phyloP scores from a whole-genome alignment of 2,329 filamentous ascomycete genomes.

The Sporothrix euskadiensis region DNA sequence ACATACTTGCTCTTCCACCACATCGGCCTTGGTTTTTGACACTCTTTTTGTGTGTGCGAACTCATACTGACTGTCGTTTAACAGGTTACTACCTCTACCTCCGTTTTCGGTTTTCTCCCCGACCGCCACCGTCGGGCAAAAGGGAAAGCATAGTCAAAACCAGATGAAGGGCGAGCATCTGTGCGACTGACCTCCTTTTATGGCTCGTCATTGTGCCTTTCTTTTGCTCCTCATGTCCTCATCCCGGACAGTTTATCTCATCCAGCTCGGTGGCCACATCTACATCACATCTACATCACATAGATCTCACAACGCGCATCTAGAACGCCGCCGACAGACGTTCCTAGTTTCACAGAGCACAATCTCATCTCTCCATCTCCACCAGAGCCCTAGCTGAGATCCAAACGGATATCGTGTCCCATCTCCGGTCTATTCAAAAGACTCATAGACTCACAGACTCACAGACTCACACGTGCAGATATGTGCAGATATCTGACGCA shows the following conservation, averaged over 20 bases:
- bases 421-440: background rate
- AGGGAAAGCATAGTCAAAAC: background rate
- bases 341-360: slow-evolving; percentile 2
- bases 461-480: background rate
- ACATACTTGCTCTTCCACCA: slow-evolving; percentile 10
- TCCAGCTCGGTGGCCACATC: background rate
- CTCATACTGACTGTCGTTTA: background rate
- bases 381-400: background rate
- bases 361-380: background rate
- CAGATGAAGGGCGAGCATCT: background rate
- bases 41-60: background rate
- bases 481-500: background rate
- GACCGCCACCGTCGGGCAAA: background rate
- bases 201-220: background rate
- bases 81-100: background rate
- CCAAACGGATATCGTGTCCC: background rate
- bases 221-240: too few species aligned
- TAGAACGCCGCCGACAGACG: background rate
- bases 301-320: background rate
- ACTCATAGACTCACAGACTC: too few species aligned
- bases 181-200: background rate
- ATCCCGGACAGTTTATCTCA: slow-evolving; percentile 6
- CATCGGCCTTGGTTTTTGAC: background rate
- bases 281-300: background rate
- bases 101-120: background rate